phyloP scores from a whole-genome alignment of 805 yeast genomes.

The Suhomyces faveliae region DNA sequence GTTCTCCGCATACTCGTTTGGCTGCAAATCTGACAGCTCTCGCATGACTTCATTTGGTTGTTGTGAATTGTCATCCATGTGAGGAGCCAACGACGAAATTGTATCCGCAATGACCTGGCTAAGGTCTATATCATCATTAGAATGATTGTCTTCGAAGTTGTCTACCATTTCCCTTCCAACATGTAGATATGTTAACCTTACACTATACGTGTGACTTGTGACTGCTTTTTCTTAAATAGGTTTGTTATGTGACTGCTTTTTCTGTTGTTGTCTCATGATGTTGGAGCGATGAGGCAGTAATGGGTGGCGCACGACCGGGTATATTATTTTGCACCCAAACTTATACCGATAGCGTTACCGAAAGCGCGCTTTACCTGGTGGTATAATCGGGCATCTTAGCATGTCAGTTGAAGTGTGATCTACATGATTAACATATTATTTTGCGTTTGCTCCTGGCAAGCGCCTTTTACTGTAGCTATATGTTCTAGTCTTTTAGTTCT shows the following conservation, averaged over 20 bases:
- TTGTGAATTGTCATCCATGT: slow-evolving; percentile 1
- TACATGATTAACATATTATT: neutral
- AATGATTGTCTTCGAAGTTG: neutral
- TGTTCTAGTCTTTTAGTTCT: slow-evolving; percentile 6
- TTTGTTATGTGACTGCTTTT: slow-evolving; percentile 19
- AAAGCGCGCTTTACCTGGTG: too few species aligned
- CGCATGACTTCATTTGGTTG: neutral
- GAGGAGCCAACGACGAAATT: slow-evolving; percentile 5
- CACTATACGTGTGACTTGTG: slow-evolving; percentile 13
- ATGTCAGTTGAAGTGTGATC: neutral
- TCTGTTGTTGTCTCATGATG: slow-evolving; percentile 8
- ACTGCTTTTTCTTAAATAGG: slow-evolving; percentile 18
- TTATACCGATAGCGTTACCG: neutral
- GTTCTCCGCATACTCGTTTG: slow-evolving; percentile 5
- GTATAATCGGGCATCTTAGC: neutral
- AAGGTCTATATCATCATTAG: slow-evolving; percentile 10
- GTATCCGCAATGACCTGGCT: slow-evolving; percentile 10
- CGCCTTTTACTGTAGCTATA: neutral
- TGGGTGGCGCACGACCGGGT: neutral
- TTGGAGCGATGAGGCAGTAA: neutral
- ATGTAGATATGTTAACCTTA: neutral
- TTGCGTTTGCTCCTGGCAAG: neutral
- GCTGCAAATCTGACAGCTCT: slow-evolving; percentile 9
- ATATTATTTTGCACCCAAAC: neutral
- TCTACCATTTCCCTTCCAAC: neutral